These are phyloP conservation scores for Citrus trifoliata DNA, from an alignment of 345 rosid species.

Conservation along the genomic window DNA sequence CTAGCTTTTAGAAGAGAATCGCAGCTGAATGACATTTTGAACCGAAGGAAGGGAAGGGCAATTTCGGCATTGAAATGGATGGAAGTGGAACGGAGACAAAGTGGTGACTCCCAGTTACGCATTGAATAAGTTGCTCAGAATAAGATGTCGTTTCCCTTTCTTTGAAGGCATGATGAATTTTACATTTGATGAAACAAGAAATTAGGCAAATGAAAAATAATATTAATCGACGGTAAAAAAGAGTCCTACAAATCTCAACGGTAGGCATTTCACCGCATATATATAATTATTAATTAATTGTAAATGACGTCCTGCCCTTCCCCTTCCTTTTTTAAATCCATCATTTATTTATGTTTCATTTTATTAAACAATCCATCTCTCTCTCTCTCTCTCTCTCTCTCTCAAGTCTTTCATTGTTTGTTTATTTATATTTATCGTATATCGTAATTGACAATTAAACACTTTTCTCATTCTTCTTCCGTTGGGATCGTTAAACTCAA, in stretches of 20 bases:
- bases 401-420: no score
- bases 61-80: not conserved
- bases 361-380: not conserved
- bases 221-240: constrained; percentile 7
- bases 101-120: constrained; percentile 24
- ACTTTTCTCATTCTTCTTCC: not conserved
- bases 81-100: constrained; percentile 22
- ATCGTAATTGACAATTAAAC: not conserved
- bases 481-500: constrained; percentile 23
- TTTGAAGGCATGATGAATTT: not conserved
- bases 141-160: not conserved
- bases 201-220: no score
- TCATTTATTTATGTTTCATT: not conserved
- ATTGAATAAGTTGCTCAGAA: constrained; percentile 15
- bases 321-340: not conserved
- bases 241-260: constrained; percentile 1
- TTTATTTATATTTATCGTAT: not conserved
- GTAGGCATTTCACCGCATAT: not conserved
- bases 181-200: not conserved
- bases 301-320: not conserved
- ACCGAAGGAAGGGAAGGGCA: constrained; percentile 12
- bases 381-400: not conserved
- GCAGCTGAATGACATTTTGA: not conserved
- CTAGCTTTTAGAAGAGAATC: no score
- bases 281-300: no score